Base-by-base conservation (phyloP, 129 eudicot species). In the Erigeron canadensis region DNA sequence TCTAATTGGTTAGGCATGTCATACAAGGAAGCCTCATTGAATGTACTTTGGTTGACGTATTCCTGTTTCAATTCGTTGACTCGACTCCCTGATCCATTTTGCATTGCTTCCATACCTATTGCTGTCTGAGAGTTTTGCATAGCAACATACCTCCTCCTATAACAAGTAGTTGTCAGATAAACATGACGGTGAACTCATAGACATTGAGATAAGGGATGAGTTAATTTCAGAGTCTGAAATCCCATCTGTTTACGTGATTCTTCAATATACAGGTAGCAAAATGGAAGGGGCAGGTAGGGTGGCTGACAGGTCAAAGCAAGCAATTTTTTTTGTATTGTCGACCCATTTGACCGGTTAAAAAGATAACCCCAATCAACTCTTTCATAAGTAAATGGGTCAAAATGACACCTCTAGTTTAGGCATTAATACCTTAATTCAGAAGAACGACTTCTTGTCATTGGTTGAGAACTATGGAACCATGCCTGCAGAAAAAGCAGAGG, bases 391-490 rank as follows among this genome's bases (percentile, higher is more conserved):
- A 40, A 23, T 28, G 48, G 61, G 69, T 61, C 55, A 4, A 45
- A 61, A 60, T 47, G 3, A 4, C 43, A 71, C 44, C 54, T 71
- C 15, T 57, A 71, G 12, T 45, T 58, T 18, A 68, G 60, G 15
- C 57, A 70, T 6, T 47, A 62, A 61, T 85, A 90, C 96, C 97
- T 83, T 79, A 90, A 80, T 43, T 90, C 97, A 10, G 97, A 90
- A 10, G 95, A 90, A 34, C 97, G 95, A 81, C 97, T 90, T 85
- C 95, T 87, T 2, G 95, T 90, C 97, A 90, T 90, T 6, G 97
- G 97, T 75, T 90, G 97, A 79, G 95, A 87, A 73, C 97, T 90
- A 76, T 90, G 86, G 38, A 90, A 87, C 97, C 97, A 90, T 74
- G 97, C 95, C 97, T 90, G 86, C 74, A 75, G 15, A 43, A 54